Evolutionary conservation across 371 early-diverging fungal genomes (phyloP), one percentile per base, ranked within the genome.

Genomic region (Mucor mucedo): DNA sequence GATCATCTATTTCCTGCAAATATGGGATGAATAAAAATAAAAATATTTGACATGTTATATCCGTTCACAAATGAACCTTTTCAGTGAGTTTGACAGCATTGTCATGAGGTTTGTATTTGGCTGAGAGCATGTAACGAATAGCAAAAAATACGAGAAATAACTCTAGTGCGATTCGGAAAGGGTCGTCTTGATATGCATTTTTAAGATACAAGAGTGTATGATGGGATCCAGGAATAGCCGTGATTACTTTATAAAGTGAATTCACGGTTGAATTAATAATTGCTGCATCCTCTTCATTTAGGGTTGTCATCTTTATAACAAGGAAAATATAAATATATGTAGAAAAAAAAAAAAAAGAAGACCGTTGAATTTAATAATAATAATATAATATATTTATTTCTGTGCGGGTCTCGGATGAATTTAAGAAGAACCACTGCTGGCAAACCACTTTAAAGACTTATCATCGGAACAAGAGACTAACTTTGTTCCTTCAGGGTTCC

Each of bases 151-250:
- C 87, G 45, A 98, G 75, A 44, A 91, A 83, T 7, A 92, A 76
- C 68, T 98, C 99, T 28, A 98, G 85, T 47, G 92, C 79, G 38
- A 94, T 89, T 61, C 97, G 91, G 75, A 94, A 89, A 4, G 98
- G 99, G 76, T 98, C 99, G 78, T 98, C 87, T 80, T 97, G 96
- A 84, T 98, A 94, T 44, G 94, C 93, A 69, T 88, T 93, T 72
- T 91, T 89, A 66, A 97, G 81, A 77, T 98, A 98, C 66, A 84
- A 78, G 62, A 90, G 77, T 13, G 88, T 85, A 55, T 94, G 85
- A 53, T 80, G 80, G 7, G 91, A 89, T 2, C 95, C 94, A 5
- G 96, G 96, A 66, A 94, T 78, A 16, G 82, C 66, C 33, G 64
- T 60, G 29, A 81, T 71, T 29, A 77, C 50, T 30, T 72, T 74